These are phyloP conservation scores for Trichomonascus vanleenenianus DNA, from an alignment of 805 yeast genomes.

Conservation along the genomic window DNA sequence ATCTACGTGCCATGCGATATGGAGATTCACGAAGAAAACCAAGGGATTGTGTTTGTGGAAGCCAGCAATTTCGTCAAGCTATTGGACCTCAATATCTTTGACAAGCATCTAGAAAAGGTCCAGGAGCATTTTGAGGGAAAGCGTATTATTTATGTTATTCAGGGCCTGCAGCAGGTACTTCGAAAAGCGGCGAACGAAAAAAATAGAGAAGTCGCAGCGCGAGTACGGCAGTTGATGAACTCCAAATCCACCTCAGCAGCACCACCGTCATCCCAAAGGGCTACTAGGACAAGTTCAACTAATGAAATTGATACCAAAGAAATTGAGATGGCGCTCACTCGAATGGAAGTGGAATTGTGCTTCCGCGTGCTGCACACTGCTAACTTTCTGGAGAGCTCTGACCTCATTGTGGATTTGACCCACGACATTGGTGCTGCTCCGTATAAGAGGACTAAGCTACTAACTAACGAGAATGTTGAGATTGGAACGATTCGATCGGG, in stretches of 20 bases:
- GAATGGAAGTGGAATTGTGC: constrained; percentile 8
- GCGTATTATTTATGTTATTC: constrained; percentile 12
- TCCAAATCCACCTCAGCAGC: neutral
- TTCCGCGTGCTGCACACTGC: constrained; percentile 10
- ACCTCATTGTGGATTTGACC: constrained; percentile 12
- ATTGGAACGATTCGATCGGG: constrained; percentile 14
- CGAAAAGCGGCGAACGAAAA: constrained; percentile 6
- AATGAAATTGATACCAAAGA: neutral
- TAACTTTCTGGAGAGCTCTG: constrained; percentile 10
- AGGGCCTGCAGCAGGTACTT: constrained; percentile 9
- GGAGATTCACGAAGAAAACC: constrained; percentile 6
- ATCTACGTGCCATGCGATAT: constrained; percentile 13
- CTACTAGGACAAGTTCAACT: neutral
- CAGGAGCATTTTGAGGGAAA: neutral
- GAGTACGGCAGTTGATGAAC: constrained; percentile 13
- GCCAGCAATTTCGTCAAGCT: neutral
- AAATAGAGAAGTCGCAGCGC: constrained; percentile 8
- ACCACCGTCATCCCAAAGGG: neutral
- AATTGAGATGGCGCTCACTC: constrained; percentile 1
- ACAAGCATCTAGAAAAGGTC: constrained; percentile 1
- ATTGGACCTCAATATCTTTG: neutral
- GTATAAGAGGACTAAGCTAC: constrained; percentile 4
- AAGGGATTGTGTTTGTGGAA: constrained; percentile 4
- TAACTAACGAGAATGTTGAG: constrained; percentile 3
- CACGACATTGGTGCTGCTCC: constrained; percentile 11